Evolutionary conservation across 148 eudicot genomes (phyloP), one percentile per base, ranked within the genome.

Genomic region (Cornus suecica): DNA sequence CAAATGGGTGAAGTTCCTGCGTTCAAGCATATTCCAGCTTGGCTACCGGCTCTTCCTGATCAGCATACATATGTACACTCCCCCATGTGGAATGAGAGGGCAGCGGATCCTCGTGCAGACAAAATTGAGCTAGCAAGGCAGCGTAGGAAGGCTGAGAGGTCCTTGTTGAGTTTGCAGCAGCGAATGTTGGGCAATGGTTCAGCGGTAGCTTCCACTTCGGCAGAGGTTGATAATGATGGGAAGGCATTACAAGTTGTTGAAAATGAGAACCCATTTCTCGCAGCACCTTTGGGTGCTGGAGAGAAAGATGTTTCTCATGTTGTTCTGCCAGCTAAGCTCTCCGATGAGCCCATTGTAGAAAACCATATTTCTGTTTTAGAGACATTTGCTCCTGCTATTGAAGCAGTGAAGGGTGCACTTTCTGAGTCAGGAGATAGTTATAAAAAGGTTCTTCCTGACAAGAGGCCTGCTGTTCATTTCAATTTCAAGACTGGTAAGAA

Each of bases 41-140:
- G 98, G 98, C 80, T 94, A 80, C 98, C 97, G 7, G 91, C 92
- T 2, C 89, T 94, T 77, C 98, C 97, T 0, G 98, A 94, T 75
- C 85, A 84, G 1, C 98, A 94, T 73, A 90, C 98, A 0, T 94
- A 92, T 58, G 18, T 86, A 41, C 84, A 78, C 1, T 76, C 97
- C 0, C 89, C 94, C 4, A 72, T 86, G 22, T 94, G 95, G 98
- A 92, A 87, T 64, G 91, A 89, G 68, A 84, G 95, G 77, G 80
- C 31, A 23, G 77, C 86, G 1, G 91, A 92, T 86, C 88, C 90
- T 68, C 88, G 90, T 24, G 79, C 83, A 13, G 92, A 88, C 70
- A 90, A 88, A 77, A 85, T 90, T 25, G 97, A 89, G 84, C 90
- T 88, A 22, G 95, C 91, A 0, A 90, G 91, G 70, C 98, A 94